Base-by-base conservation (phyloP, 805 yeast species). In the Lipomyces yamanashiensis region DNA sequence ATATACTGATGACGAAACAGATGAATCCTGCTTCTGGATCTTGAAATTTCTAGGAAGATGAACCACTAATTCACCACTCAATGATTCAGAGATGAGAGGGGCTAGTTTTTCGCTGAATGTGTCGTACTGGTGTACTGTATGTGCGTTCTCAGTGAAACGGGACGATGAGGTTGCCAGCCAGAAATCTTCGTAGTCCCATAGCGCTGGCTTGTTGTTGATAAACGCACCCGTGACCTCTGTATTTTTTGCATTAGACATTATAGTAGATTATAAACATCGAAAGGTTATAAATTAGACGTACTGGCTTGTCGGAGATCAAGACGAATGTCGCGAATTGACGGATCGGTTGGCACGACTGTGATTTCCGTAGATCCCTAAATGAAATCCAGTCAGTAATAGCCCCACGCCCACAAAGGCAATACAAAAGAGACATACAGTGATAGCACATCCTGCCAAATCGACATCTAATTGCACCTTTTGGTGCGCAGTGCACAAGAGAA, bases 301-400 rank as follows among this genome's bases (percentile, higher is more conserved):
- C 54, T 53, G 28, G 75, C 70, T 50, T 90, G 90, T 58, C 96
- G 84, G 63, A 96, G 90, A 74, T 95, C 98, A 57, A 95, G 78
- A 58, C 84, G 83, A 33, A 95, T 78, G 10, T 78, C 77, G 62
- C 83, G 84, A 51, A 93, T 77, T 0, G 79, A 71, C 21, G 86
- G 78, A 57, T 86, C 84, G 15, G 84, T 77, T 0, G 99, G 98
- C 17, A 89, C 80, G 1, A 92, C 79, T 1, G 95, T 88, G 39
- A 95, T 77, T 72, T 92, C 98, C 0, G 98, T 91, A 68, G 84
- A 81, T 15, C 98, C 99, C 69, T 66, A 28, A 15, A 3, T 10
- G 19, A 10, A 44, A 37, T 19, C 43, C 39, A 23, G 19, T 37
- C 23, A 28, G n/a, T 28, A n/a, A 36, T 10, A 15, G 23, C 36